A percentile compares a stretch with the other conserved stretches of the same genome.
These are phyloP conservation scores for Sphaceloma murrayae DNA, from an alignment of 2,329 filamentous ascomycete species.

Conservation along the genomic window DNA sequence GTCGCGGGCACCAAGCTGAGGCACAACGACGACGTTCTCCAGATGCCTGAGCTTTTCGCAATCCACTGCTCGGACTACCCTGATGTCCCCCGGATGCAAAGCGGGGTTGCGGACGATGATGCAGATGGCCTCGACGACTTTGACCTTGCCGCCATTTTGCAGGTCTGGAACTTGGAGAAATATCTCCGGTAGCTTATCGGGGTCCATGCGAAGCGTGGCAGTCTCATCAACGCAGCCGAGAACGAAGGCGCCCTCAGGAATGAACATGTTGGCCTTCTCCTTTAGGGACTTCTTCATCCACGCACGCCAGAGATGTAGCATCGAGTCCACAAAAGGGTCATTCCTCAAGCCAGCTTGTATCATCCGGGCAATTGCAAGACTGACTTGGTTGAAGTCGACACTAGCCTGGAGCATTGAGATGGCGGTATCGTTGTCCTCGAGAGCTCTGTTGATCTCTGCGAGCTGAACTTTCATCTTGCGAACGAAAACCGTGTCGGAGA, in stretches of 20 bases:
- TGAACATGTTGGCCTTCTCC: slow-evolving; percentile 77
- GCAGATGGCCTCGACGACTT: slow-evolving; percentile 65
- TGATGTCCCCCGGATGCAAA: slow-evolving; percentile 82
- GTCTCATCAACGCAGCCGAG: slow-evolving; percentile 87
- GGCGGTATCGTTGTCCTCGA: slow-evolving; percentile 56
- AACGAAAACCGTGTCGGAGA: slow-evolving; percentile 57
- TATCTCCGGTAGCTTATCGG: slow-evolving; percentile 63
- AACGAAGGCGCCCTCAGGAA: slow-evolving; percentile 77
- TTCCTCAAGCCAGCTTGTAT: slow-evolving; percentile 71
- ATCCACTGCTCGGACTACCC: slow-evolving; percentile 77
- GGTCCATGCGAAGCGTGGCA: slow-evolving; percentile 47
- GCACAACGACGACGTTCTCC: slow-evolving; percentile 78
- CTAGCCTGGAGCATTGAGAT: slow-evolving; percentile 60
- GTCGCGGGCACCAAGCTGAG: slow-evolving; percentile 71
- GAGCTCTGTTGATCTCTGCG: slow-evolving; percentile 56
- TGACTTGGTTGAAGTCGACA: slow-evolving; percentile 78
- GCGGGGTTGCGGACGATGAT: slow-evolving; percentile 87
- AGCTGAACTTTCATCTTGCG: slow-evolving; percentile 60
- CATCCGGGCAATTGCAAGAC: slow-evolving; percentile 63
- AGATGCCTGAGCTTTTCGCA: slow-evolving; percentile 63
- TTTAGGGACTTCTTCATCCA: slow-evolving; percentile 87
- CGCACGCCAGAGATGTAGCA: slow-evolving; percentile 74
- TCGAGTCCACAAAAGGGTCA: slow-evolving; percentile 74
- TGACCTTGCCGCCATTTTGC: slow-evolving; percentile 45
- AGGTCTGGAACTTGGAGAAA: slow-evolving; percentile 65